Evolutionary conservation across 2,329 filamentous ascomycete species (phyloP), one percentile per base, ranked within the genome.

Genomic region (Rosellinia necatrix): DNA sequence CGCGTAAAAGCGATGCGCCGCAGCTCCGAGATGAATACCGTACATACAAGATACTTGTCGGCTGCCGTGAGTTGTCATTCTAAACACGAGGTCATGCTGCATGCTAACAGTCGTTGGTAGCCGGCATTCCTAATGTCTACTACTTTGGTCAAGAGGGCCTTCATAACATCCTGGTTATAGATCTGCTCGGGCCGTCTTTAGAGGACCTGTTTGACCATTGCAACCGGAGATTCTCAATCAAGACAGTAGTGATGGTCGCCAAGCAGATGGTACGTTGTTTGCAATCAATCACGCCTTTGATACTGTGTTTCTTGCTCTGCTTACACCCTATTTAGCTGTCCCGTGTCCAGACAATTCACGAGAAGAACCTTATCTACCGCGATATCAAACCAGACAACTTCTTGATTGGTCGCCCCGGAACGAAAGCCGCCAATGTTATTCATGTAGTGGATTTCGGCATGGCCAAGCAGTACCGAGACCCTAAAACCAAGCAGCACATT

Each of bases 331-430:
- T 58, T 24, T 67, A 91, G 88, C 83, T 97, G 49, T 97, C 92
- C 29, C 87, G 93, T 62, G 93, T 99, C 22, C 93, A 87, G 75
- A 87, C 84, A 1, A 97, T 99, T 66, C 93, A 99, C 80, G 94
- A 97, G 78, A 97, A 97, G 84, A 97, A 97, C 76, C 83, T 97
- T 60, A 97, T 99, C 74, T 97, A 99, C 77, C 89, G 94, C 66
- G 94, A 99, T 72, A 97, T 99, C 81, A 99, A 99, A 76, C 94
- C 94, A 53, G 94, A 99, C 80, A 99, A 99, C 80, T 97, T 99
- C 78, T 84, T 99, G 62, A 97, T 97, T 68, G 94, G 94, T 51
- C 87, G 93, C 44, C 92, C 92, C 0, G 88, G 87, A 67, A 92
- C 92, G 59, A 97, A 97, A 78, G 84, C 90, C n/a, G 90, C 92